Evolutionary conservation across 495 filamentous ascomycete genomes (phyloP), one percentile per base, ranked within the genome.

Genomic region (Penicillium lagena): DNA sequence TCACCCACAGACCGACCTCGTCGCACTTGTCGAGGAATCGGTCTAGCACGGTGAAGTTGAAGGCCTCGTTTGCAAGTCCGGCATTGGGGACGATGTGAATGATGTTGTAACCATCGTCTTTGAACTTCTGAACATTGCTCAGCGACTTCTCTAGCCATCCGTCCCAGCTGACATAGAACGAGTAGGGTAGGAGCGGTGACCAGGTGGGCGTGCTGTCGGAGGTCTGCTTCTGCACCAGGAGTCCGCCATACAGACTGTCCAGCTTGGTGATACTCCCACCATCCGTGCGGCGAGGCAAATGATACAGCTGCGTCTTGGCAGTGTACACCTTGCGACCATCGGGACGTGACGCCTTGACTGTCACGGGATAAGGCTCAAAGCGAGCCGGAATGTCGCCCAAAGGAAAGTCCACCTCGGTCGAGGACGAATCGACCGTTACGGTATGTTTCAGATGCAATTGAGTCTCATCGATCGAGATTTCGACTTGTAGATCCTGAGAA

Each of bases 131-230:
- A 0, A 56, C 41, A 9, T 50, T 58, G 39, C 22, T 36, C 10
- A 47, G 13, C 7, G 39, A 60, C 8, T 63, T 66, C 39, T 66
- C 58, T 22, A 68, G 69, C 35, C 82, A 79, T 46, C 73, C 73
- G 28, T 75, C 73, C 47, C 80, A 82, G 32, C 72, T 68, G 0
- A 76, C 73, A 58, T 83, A 87, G 62, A 75, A 83, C 29, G 81
- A 80, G 52, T 81, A 83, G 12, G 83, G 79, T 14, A 86, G 62
- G 12, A 86, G 46, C 0, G 80, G 67, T 27, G 55, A 62, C 65
- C 71, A 77, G 10, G 56, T 43, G 1, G 61, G 54, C 6, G 22
- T 22, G 22, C 22, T 22, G 46, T 74, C 67, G 1, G 48, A 55
- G n/a, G 60, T 53, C 29, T 78, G 68, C 17, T 49, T 46, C 27